These are phyloP conservation scores for Hemileia vastatrix DNA, from an alignment of 1,284 basidiomycete species.

Conservation along the genomic window DNA sequence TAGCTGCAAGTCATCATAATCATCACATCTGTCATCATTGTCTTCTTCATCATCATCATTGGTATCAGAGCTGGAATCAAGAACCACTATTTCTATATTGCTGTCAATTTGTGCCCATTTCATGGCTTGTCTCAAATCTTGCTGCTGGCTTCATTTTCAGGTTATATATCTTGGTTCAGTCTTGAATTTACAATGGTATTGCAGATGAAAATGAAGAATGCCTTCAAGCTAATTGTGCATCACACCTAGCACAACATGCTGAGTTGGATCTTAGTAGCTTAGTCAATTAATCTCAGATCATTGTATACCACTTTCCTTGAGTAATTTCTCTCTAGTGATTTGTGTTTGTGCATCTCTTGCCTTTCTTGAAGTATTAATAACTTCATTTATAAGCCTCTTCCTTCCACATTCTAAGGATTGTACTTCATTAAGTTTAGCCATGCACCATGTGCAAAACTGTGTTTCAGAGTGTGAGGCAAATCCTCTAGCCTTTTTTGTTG, in stretches of 20 bases:
- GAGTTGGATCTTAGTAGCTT: not conserved
- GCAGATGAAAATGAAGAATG: constrained; percentile 1
- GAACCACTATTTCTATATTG: too few relatives aligned
- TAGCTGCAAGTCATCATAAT: not conserved
- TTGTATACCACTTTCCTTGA: constrained; percentile 1
- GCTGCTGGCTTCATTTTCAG: too few relatives aligned
- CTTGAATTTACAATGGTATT: too few relatives aligned
- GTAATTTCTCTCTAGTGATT: not conserved
- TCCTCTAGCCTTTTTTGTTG: too few relatives aligned
- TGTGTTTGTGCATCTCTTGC: not conserved
- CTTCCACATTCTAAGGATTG: too few relatives aligned
- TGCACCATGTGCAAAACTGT: too few relatives aligned
- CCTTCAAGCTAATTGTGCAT: constrained; percentile 17
- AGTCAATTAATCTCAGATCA: constrained; percentile 12
- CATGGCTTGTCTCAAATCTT: too few relatives aligned
- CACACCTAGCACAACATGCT: constrained; percentile 4
- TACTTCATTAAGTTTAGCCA: too few relatives aligned
- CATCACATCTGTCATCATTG: not conserved
- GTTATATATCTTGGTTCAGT: too few relatives aligned
- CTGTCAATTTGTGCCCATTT: too few relatives aligned
- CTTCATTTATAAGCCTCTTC: constrained; percentile 2
- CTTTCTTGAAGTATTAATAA: not conserved
- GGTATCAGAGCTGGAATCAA: too few relatives aligned
- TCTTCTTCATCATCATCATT: constrained; percentile 2
- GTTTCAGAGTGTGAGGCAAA: too few relatives aligned